phyloP scores from a whole-genome alignment of 306 rosid genomes.

The Lupinus albus region DNA sequence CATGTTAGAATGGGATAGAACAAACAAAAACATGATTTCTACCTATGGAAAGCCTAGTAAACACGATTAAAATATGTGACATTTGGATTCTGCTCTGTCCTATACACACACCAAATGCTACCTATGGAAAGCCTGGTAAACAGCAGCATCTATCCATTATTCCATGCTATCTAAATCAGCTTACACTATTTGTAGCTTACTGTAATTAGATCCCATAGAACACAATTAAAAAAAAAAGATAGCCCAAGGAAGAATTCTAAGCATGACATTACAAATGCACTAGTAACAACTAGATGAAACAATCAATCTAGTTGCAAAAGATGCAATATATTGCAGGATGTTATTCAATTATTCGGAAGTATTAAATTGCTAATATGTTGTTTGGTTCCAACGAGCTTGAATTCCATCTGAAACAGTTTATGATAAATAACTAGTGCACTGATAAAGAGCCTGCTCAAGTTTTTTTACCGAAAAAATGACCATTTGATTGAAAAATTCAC shows the following conservation, averaged over 20 bases:
- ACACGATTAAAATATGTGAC: too few species aligned
- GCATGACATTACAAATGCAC: conserved; percentile 24
- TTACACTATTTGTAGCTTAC: background rate
- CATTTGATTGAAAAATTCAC: conserved; percentile 6
- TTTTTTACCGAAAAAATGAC: background rate
- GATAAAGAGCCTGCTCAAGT: background rate
- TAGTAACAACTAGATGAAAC: background rate
- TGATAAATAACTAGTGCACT: background rate
- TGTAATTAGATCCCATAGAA: conserved; percentile 9
- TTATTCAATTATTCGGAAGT: background rate
- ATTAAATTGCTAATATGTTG: background rate
- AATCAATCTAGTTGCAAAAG: background rate
- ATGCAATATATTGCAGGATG: background rate
- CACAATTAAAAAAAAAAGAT: background rate
- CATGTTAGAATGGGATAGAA: too few species aligned
- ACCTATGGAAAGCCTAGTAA: too few species aligned
- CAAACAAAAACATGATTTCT: too few species aligned
- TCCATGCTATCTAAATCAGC: background rate
- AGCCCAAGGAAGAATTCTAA: background rate
- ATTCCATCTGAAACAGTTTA: background rate
- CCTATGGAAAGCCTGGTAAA: background rate
- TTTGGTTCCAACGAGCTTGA: background rate
- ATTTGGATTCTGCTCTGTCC: too few species aligned
- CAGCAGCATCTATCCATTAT: background rate
- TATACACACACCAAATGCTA: too few species aligned